phyloP scores from a whole-genome alignment of 2,329 filamentous ascomycete species.

The Aspergillus terreus region DNA sequence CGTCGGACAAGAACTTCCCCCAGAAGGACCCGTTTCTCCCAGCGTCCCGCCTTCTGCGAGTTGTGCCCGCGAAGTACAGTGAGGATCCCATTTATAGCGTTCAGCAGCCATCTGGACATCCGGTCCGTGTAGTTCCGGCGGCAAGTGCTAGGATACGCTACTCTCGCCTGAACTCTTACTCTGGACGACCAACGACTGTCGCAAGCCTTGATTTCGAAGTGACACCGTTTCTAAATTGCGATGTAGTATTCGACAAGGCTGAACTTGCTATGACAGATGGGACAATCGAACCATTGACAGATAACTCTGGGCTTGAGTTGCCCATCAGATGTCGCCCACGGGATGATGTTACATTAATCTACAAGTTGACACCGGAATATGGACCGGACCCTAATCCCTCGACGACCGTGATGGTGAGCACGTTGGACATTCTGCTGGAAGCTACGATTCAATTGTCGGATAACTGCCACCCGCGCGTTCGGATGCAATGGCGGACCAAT shows the following conservation, averaged over 20 bases:
- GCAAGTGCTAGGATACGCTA: slow-evolving; percentile 56
- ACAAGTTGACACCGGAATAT: slow-evolving; percentile 46
- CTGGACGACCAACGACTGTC: slow-evolving; percentile 45
- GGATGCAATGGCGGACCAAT: slow-evolving; percentile 48
- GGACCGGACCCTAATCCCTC: slow-evolving; percentile 33
- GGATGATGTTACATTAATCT: slow-evolving; percentile 57
- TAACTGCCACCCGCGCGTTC: slow-evolving; percentile 41
- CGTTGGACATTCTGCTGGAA: slow-evolving; percentile 47
- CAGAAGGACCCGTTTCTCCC: slow-evolving; percentile 52
- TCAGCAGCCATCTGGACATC: slow-evolving; percentile 49
- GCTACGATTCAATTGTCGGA: slow-evolving; percentile 39
- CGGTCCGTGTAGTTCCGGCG: slow-evolving; percentile 54
- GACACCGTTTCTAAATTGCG: slow-evolving; percentile 49
- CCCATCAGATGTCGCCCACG: slow-evolving; percentile 47
- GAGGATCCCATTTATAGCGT: slow-evolving; percentile 52
- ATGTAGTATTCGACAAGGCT: slow-evolving; percentile 48
- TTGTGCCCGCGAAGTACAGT: slow-evolving; percentile 49
- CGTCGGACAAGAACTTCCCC: slow-evolving; percentile 46
- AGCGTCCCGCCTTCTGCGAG: slow-evolving; percentile 55
- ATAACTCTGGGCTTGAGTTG: slow-evolving; percentile 29
- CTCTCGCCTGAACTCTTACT: slow-evolving; percentile 44
- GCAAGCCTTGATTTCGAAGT: slow-evolving; percentile 56
- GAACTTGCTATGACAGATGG: slow-evolving; percentile 47
- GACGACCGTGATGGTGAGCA: slow-evolving; percentile 36
- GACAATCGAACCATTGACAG: slow-evolving; percentile 42